Conservation (phyloP, 2,329 filamentous ascomycete genomes). For the Aspergillus bombycis region DNA sequence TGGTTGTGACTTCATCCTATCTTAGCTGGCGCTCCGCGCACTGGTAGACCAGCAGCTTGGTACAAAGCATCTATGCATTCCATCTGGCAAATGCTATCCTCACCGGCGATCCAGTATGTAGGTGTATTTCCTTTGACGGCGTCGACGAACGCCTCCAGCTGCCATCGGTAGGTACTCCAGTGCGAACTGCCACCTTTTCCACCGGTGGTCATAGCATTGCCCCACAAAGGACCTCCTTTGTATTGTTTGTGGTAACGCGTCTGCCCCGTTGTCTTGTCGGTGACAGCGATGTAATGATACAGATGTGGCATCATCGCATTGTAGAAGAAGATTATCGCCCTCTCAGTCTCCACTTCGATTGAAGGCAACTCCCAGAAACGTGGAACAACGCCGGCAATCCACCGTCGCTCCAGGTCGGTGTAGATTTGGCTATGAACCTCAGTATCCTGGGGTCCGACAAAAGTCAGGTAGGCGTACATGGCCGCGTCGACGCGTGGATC, state of each 20-base stretch:
- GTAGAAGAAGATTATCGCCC: constrained; percentile 35
- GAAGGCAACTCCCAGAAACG: constrained; percentile 37
- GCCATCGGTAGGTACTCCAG: neutral
- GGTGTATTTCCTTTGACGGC: neutral
- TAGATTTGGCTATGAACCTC: constrained; percentile 33
- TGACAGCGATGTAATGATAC: constrained; percentile 34
- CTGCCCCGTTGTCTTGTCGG: constrained; percentile 28
- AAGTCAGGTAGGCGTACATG: constrained; percentile 34
- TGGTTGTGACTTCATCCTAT: neutral
- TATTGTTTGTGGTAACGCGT: constrained; percentile 30
- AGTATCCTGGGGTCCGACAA: constrained; percentile 19
- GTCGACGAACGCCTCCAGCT: constrained; percentile 1
- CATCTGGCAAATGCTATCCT: neutral
- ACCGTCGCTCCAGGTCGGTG: constrained; percentile 34
- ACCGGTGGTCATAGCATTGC: constrained; percentile 26
- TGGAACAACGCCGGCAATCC: constrained; percentile 27
- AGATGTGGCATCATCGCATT: constrained; percentile 41
- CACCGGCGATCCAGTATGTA: neutral
- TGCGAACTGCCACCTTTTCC: neutral
- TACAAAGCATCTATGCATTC: neutral
- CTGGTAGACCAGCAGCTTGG: neutral
- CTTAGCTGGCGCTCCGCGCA: neutral
- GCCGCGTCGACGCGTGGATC: constrained; percentile 36
- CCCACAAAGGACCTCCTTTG: constrained; percentile 35
- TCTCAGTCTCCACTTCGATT: constrained; percentile 31